Conservation (phyloP, 106 monocot species). For the Dendrobium chrysotoxum region DNA sequence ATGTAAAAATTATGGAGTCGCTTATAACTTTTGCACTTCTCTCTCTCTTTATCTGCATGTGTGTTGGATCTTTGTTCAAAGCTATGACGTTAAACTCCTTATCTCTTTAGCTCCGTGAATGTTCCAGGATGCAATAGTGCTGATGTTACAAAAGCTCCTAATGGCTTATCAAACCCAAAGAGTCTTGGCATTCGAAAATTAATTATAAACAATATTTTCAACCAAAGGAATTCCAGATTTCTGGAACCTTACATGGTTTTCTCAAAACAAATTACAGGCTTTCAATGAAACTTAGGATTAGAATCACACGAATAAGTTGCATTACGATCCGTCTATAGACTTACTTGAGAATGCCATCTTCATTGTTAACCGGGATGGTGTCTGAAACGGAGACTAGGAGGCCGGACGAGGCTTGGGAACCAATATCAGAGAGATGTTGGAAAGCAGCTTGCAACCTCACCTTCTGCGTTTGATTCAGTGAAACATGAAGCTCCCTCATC, state of each 20-base stretch:
- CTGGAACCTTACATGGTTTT: neutral
- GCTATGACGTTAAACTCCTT: no score
- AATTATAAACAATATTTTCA: neutral
- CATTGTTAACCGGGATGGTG: slow-evolving; percentile 68
- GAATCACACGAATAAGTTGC: neutral
- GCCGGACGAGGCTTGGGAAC: slow-evolving; percentile 19
- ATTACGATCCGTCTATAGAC: neutral
- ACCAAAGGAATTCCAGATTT: neutral
- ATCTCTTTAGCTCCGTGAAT: no score
- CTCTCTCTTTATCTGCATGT: no score
- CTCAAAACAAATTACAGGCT: neutral
- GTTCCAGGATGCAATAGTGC: no score
- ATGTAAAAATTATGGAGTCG: no score
- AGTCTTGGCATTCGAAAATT: neutral
- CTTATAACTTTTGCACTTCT: no score
- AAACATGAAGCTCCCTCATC: slow-evolving; percentile 45
- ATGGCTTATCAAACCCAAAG: neutral
- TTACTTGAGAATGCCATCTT: slow-evolving; percentile 94
- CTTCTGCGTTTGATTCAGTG: slow-evolving; percentile 75
- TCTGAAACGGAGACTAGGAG: slow-evolving; percentile 70
- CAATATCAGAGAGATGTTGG: slow-evolving; percentile 47
- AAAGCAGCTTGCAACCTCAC: slow-evolving; percentile 70
- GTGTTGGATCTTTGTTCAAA: no score
- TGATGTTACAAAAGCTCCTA: neutral
- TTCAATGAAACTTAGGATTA: neutral